Evolutionary conservation across 495 filamentous ascomycete genomes (phyloP), one percentile per base, ranked within the genome.

Genomic region (Trichoderma erinaceum): DNA sequence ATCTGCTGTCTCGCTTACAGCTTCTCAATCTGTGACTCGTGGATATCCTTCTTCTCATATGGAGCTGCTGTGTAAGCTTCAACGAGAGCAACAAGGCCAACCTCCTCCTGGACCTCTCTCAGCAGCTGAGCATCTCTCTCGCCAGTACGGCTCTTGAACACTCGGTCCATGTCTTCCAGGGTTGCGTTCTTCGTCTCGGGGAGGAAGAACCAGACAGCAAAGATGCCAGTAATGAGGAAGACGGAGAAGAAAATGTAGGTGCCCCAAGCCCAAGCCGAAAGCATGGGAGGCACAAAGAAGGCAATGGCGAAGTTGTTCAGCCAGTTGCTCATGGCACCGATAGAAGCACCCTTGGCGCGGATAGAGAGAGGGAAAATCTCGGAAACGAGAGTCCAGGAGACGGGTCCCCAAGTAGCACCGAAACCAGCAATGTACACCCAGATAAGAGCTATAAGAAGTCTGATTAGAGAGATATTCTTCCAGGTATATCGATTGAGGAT

Each of bases 341-440:
- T 68, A 41, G 73, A 75, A 64, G 73, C 68, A 25, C 68, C 86
- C 73, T 84, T 84, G 64, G 84, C 82, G 74, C 88, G 83, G 66
- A 85, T 85, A 71, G 85, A 80, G 32, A 88, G 79, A 21, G 89
- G 84, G 79, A 87, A 86, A 73, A 90, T 82, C 75, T 90, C 84
- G 38, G 89, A 80, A 23, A 85, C 82, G 71, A 89, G 85, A 68
- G 86, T 82, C 86, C 87, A 89, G 68, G 56, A 61, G 0, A 61
- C 56, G 12, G 56, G 56, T 7, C 56, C 56, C 56, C 56, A 83
- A 88, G 86, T 88, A 66, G 81, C 85, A 3, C 67, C 69, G 44
- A 73, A 73, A 27, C 63, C 64, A 16, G 68, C 71, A 64, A 73
- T 70, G 56, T 85, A 88, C 70, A 88, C 78, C 72, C 85, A 87